Evolutionary conservation across 192 early-diverging fungal genomes (phyloP), one percentile per base, ranked within the genome.

Genomic region (Chytriomyces hyalinus): DNA sequence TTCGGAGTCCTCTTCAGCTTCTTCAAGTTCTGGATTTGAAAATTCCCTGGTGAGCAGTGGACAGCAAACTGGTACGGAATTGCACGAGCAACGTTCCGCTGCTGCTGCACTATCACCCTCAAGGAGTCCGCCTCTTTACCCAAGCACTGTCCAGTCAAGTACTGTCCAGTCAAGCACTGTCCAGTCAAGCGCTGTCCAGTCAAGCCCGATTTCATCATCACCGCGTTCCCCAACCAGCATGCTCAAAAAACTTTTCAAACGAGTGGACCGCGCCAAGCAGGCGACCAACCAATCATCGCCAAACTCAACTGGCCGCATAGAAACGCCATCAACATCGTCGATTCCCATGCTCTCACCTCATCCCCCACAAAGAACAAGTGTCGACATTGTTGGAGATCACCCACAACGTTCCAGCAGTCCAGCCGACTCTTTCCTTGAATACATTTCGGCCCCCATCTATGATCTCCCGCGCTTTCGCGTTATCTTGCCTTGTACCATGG

Each of bases 401-500:
- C 36, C 36, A 36, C 36, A 36, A 36, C 36, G 36, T 36, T 36
- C 36, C 1, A 36, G 36, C 36, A 36, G 36, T 36, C 36, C 36
- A 36, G 36, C 36, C 53, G 53, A 57, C 13, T n/a, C 53, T 4
- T 20, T 57, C 13, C 53, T 57, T n/a, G 53, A 57, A 13, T 57
- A 57, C 53, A 13, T 57, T 20, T 13, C 15, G 13, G 53, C 53
- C 13, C 53, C 53, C 20, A 36, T 36, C 36, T 36, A 36, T 36
- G 53, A 57, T 26, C 36, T 69, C 5, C 76, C 76, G 60, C 62
- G 67, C 17, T 77, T 47, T 57, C 36, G 65, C 2, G 45, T 77
- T 46, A 51, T 77, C 11, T 57, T 77, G 76, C 76, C 76, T 13
- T 20, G 20, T 15, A 77, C 76, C n/a, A 68, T 77, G 51, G 15